Base-by-base conservation (phyloP, 106 monocot species). In the Dendrobium catenatum region DNA sequence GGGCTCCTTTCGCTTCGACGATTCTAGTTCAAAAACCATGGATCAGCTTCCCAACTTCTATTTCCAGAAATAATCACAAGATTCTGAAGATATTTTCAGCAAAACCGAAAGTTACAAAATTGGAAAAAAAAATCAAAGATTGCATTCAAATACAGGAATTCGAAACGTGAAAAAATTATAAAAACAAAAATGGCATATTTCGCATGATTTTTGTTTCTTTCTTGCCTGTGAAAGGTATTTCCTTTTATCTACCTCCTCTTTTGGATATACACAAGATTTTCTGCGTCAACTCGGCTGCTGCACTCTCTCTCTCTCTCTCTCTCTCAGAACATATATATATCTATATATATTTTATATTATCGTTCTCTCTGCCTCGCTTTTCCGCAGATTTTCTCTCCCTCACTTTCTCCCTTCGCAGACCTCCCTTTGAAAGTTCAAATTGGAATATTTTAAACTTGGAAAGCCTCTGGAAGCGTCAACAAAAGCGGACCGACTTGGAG, bases 21-120 rank as follows among this genome's bases (percentile, higher is more conserved):
- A 82, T 43, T 80, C 80, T 47, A 54, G 58, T 37, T 67, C 59
- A 64, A 77, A 80, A 76, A 27, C 76, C 85, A 85, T 85, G 83
- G 29, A 70, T 49, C 33, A 31, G 48, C 29, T 29, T 54, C 54
- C 31, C 55, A 29, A 49, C 24, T 29, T 77, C 31, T 46, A n/a
- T 61, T 61, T 61, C 6, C 31, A 17, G 27, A 26, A 77, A 54
- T 4, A 42, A 44, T 20, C 43, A 76, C 43, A 44, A 11, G 44
- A 75, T 18, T 20, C 16, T 17, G 5, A 13, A 15, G 49, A 77
- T 2, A 40, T 15, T 16, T 18, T 17, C 1, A 40, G 1, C 73
- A 18, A 27, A 41, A 73, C 73, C 73, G 73, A 73, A 46, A 46
- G 46, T 46, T 7, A 46, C 2, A 18, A 74, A 42, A 44, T 31